These are phyloP conservation scores for Yamadazyma oceani DNA, from an alignment of 1,139 yeast genomes.

Conservation along the genomic window DNA sequence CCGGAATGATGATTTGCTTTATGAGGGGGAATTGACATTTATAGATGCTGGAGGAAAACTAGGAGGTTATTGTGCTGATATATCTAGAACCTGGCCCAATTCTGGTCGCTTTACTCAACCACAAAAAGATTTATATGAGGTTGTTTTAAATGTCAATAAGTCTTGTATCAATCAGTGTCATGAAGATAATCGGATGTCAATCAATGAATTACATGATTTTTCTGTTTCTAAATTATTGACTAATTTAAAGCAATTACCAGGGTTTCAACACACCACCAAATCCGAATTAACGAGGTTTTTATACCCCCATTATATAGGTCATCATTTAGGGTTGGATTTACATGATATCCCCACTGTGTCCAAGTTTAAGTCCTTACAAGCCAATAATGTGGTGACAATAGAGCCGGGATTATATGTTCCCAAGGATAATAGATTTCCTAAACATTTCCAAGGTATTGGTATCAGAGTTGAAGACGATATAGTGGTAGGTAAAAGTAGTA, in stretches of 20 bases:
- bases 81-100: constrained; percentile 96
- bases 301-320: constrained; percentile 96
- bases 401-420: constrained; percentile 97
- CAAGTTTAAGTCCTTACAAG: constrained; percentile 47
- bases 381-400: constrained; percentile 81
- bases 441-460: constrained; percentile 83
- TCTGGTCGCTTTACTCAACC: constrained; percentile 66
- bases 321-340: constrained; percentile 89
- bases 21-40: constrained; percentile 77
- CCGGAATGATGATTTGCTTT: constrained; percentile 76
- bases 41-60: constrained; percentile 94
- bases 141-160: constrained; percentile 81
- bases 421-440: constrained; percentile 64
- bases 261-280: constrained; percentile 53
- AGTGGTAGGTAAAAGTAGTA: constrained; percentile 62
- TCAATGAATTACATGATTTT: constrained; percentile 75
- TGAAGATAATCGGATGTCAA: constrained; percentile 48
- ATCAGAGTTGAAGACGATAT: constrained; percentile 93
- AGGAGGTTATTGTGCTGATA: constrained; percentile 96
- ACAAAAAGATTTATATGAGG: constrained; percentile 84
- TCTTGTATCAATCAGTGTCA: constrained; percentile 71
- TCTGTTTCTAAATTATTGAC: constrained; percentile 59
- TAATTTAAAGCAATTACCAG: constrained; percentile 69
- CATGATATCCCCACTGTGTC: constrained; percentile 76
- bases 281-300: constrained; percentile 55